Percentiles rank a stretch among this genome's conserved stretches.
Conservation (phyloP, 495 filamentous ascomycete species). For the Tuber microsphaerosporum region DNA sequence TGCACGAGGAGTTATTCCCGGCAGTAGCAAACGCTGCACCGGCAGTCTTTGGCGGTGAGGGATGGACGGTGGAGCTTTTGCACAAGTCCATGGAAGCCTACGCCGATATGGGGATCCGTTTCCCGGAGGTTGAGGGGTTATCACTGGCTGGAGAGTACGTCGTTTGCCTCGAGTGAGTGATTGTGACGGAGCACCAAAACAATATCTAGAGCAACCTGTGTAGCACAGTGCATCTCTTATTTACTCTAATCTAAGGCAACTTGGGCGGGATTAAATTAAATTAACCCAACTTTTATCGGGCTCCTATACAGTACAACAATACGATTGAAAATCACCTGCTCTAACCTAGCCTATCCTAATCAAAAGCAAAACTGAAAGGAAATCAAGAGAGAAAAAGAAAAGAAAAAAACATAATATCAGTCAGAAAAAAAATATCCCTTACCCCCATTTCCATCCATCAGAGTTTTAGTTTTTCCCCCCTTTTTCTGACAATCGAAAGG, state of each 20-base stretch:
- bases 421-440: background rate
- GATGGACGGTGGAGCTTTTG: slow-evolving; percentile 32
- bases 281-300: background rate
- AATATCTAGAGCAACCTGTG: background rate
- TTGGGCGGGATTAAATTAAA: too few relatives aligned
- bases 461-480: background rate
- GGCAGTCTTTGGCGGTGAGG: slow-evolving; percentile 26
- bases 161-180: slow-evolving; percentile 17
- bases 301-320: background rate
- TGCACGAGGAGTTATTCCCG: slow-evolving; percentile 32
- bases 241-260: background rate
- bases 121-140: slow-evolving; percentile 24
- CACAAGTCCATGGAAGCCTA: slow-evolving; percentile 35
- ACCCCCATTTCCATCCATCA: background rate
- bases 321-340: background rate
- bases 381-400: background rate
- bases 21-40: slow-evolving; percentile 18
- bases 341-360: background rate
- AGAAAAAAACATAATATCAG: background rate
- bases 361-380: background rate
- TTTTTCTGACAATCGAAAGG: background rate
- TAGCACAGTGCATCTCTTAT: background rate
- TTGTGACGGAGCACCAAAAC: background rate
- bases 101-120: background rate
- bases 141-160: slow-evolving; percentile 6